Evolutionary conservation across 2,329 filamentous ascomycete species (phyloP).

Genomic region (Colletotrichum phormii): DNA sequence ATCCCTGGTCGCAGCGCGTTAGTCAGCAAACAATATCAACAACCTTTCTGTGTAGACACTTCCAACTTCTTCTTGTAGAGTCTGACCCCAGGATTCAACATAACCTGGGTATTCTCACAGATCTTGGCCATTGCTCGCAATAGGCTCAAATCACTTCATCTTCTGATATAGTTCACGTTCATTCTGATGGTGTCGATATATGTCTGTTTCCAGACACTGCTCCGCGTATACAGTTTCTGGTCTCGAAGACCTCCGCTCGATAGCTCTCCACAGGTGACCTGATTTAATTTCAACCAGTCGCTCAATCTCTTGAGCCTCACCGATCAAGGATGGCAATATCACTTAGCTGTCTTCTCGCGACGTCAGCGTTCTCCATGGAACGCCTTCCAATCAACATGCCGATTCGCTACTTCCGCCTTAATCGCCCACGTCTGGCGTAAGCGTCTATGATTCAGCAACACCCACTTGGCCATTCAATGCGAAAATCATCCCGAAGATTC

Average conservation of each 20-base stretch:
- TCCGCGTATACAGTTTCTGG: background rate
- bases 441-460: background rate
- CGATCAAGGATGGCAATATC: background rate
- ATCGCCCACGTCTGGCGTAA: background rate
- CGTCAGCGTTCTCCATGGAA: background rate
- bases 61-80: background rate
- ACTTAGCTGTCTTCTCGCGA: background rate
- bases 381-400: background rate
- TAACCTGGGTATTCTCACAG: background rate
- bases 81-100: background rate
- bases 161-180: background rate
- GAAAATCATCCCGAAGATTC: background rate
- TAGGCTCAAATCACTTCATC: background rate
- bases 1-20: background rate
- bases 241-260: background rate
- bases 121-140: background rate
- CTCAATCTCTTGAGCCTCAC: background rate
- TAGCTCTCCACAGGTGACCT: background rate
- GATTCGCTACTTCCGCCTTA: background rate
- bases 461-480: background rate
- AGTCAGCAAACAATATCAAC: background rate
- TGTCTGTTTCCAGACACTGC: background rate
- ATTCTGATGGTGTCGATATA: background rate
- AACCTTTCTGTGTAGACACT: background rate
- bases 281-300: background rate